Percentiles rank a stretch among this genome's conserved stretches.
phyloP scores from a whole-genome alignment of 768 basidiomycete species.

The Xerocomellus intermedius region DNA sequence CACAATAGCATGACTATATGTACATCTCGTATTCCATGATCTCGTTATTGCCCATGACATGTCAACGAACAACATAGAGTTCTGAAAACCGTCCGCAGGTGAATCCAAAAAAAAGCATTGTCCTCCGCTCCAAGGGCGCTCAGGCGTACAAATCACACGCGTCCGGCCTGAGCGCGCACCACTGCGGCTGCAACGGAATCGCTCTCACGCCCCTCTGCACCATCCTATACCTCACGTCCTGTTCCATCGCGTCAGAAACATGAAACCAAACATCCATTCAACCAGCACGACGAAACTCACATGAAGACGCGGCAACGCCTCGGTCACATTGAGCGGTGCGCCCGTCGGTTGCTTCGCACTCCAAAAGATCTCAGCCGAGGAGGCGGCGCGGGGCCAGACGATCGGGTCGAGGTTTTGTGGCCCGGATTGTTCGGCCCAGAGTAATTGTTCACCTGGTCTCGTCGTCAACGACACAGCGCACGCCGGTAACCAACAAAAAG shows the following conservation, averaged over 20 bases:
- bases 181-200: slow-evolving; percentile 53
- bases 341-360: slow-evolving; percentile 40
- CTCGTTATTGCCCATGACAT: too few species aligned
- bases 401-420: slow-evolving; percentile 43
- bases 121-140: not conserved
- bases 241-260: not conserved
- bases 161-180: slow-evolving; percentile 52
- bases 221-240: slow-evolving; percentile 48
- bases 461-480: not conserved
- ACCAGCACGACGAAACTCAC: slow-evolving; percentile 6
- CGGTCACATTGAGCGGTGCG: slow-evolving; percentile 29
- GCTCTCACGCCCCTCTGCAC: slow-evolving; percentile 48
- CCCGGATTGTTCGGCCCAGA: slow-evolving; percentile 49
- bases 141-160: slow-evolving; percentile 38
- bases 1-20: too few species aligned
- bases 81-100: too few species aligned
- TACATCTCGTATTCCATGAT: too few species aligned
- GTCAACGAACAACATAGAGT: too few species aligned
- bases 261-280: too few species aligned
- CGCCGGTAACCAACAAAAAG: not conserved
- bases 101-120: too few species aligned
- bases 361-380: slow-evolving; percentile 56
- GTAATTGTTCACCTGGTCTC: slow-evolving; percentile 34
- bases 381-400: slow-evolving; percentile 48
- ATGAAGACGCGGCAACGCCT: slow-evolving; percentile 51